phyloP scores from a whole-genome alignment of 2,329 filamentous ascomycete genomes.

The Ceratocystis huliohia region DNA sequence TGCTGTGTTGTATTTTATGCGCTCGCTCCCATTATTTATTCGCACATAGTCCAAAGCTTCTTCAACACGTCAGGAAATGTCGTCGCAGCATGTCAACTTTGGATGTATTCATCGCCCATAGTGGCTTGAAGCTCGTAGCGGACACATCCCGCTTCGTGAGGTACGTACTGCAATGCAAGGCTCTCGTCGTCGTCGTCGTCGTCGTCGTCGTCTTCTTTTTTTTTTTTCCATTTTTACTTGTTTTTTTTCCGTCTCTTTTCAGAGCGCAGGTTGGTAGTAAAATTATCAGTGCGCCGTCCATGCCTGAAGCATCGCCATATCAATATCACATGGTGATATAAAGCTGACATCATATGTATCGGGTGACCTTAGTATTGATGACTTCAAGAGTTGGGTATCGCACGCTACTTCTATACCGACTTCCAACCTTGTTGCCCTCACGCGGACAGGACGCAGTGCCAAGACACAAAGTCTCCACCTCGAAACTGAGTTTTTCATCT shows the following conservation, averaged over 20 bases:
- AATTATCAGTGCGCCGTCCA: conserved; percentile 6
- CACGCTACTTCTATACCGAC: conserved; percentile 59
- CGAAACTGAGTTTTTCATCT: conserved; percentile 87
- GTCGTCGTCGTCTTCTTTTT: background rate
- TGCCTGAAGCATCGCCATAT: conserved; percentile 10
- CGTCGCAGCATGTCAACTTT: conserved; percentile 28
- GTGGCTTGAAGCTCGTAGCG: conserved; percentile 71
- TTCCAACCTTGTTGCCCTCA: conserved; percentile 77
- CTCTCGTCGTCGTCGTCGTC: background rate
- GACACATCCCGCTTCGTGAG: conserved; percentile 64
- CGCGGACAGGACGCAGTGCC: conserved; percentile 68
- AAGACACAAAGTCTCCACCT: conserved; percentile 66
- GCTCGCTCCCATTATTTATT: background rate
- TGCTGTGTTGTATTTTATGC: conserved; percentile 17
- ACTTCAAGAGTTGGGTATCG: conserved; percentile 69
- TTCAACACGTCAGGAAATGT: conserved; percentile 15
- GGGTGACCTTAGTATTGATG: conserved; percentile 54
- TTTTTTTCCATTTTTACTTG: background rate
- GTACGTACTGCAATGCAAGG: conserved; percentile 39
- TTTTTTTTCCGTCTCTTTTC: background rate
- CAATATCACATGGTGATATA: background rate
- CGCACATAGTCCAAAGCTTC: background rate
- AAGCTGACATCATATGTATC: conserved; percentile 17
- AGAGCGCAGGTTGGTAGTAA: background rate
- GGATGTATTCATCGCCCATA: conserved; percentile 83